Percentiles rank a stretch among this genome's conserved stretches.
phyloP scores from a whole-genome alignment of 2,329 filamentous ascomycete genomes.

The Xylaria sp. region DNA sequence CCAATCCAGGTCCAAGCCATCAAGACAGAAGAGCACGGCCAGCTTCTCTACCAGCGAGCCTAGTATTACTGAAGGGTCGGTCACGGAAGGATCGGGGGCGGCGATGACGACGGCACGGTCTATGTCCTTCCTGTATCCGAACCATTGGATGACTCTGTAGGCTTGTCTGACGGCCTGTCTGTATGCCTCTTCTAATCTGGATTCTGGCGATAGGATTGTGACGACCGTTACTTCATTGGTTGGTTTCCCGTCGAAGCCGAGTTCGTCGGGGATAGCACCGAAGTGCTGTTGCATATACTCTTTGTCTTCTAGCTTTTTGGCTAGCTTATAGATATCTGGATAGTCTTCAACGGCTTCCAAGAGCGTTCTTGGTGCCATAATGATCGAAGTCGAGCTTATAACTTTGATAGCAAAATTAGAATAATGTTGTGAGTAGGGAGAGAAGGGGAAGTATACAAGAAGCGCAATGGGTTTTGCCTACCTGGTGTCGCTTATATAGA shows the following conservation, averaged over 20 bases:
- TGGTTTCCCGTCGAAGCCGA: not conserved
- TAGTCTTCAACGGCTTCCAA: not conserved
- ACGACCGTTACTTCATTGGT: not conserved
- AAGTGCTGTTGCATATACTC: not conserved
- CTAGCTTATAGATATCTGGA: not conserved
- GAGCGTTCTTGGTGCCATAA: not conserved
- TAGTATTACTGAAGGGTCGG: not conserved
- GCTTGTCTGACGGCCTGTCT: not conserved
- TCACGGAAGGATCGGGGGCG: not conserved
- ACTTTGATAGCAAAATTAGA: not conserved
- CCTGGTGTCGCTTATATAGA: not conserved
- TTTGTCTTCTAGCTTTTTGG: not conserved
- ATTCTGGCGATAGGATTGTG: not conserved
- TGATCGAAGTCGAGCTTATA: not conserved
- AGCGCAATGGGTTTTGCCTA: not conserved
- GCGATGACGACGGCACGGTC: not conserved
- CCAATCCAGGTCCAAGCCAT: not conserved
- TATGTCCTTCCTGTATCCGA: too few relatives aligned
- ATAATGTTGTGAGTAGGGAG: not conserved
- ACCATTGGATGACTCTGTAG: too few relatives aligned
- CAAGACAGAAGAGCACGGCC: not conserved
- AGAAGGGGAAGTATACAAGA: not conserved
- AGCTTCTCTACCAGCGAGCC: not conserved
- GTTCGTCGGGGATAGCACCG: not conserved
- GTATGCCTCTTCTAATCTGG: slow-evolving; percentile 4